Evolutionary conservation across 2,329 filamentous ascomycete genomes (phyloP), one percentile per base, ranked within the genome.

Genomic region (Fusarium anguioides): DNA sequence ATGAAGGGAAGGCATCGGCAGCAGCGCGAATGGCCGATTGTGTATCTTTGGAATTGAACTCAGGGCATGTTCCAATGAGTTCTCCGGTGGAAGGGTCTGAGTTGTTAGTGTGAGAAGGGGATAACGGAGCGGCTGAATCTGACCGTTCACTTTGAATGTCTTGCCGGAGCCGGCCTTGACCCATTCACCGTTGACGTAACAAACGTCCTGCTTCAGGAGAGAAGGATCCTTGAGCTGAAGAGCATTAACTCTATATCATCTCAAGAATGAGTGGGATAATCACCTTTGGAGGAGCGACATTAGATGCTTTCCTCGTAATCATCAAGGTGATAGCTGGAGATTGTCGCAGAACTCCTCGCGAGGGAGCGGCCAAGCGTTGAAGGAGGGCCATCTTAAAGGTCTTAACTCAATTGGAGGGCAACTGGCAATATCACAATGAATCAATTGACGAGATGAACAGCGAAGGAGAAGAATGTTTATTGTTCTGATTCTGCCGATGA

Each of bases 141-240:
- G 80, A 90, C 89, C 91, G 67, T 87, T 84, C 61, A 97, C 92
- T 77, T 96, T 90, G 78, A 98, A 99, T 42, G 93, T 97, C 86
- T 96, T 89, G 75, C 93, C 93, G 1, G 93, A 97, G 75, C 89
- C 87, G 71, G 95, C 92, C 72, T 86, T 85, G 64, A 96, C 87
- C 92, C 94, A 99, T 86, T 97, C 87, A 74, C 96, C 96, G 77
- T 99, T 95, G 75, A 98, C 89, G 76, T 95, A 97, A 74, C 89
- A 87, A 60, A 88, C 86, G 76, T 94, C 87, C 71, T 90, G 88
- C 82, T 96, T 97, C 74, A 98, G 87, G 61, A 99, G 86, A 23
- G 91, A 92, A 33, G 87, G 87, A 72, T 95, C 92, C 75, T 89
- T 92, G 74, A 95, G 87, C 90, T 94, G 48, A 8, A 20, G 2